Evolutionary conservation across 148 eudicot genomes (phyloP).

Genomic region (Spergularia marina): DNA sequence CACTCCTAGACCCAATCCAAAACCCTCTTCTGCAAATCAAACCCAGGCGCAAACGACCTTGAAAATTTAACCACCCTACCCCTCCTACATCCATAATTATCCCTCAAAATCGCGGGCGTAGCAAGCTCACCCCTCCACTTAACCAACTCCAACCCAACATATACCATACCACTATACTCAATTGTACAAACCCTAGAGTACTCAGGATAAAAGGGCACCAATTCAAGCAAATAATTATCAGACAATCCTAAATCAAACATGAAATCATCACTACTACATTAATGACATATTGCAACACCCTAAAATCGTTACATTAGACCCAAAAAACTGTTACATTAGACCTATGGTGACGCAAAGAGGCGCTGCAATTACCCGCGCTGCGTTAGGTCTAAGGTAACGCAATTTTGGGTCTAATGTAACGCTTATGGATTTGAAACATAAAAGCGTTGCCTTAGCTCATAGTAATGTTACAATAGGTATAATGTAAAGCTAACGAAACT

Average conservation of each 20-base stretch:
- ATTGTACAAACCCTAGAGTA: constrained; percentile 53
- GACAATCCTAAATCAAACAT: constrained; percentile 72
- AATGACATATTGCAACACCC: too few species aligned
- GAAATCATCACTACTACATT: constrained; percentile 24
- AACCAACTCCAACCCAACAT: constrained; percentile 59
- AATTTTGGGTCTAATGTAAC: too few species aligned
- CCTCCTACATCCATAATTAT: constrained; percentile 24
- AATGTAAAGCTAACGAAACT: too few species aligned
- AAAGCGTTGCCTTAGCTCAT: too few species aligned
- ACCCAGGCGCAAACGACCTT: constrained; percentile 56
- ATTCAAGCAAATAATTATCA: constrained; percentile 39
- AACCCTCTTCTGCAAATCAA: constrained; percentile 72
- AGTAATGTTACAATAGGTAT: too few species aligned
- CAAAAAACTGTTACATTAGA: too few species aligned
- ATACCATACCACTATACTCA: constrained; percentile 15
- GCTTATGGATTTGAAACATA: too few species aligned
- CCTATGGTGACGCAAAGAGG: too few species aligned
- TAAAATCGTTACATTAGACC: too few species aligned
- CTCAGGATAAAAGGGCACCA: constrained; percentile 60
- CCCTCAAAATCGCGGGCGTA: constrained; percentile 40
- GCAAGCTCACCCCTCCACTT: constrained; percentile 56
- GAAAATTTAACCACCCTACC: constrained; percentile 40
- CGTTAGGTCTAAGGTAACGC: too few species aligned
- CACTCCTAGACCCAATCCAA: constrained; percentile 62
- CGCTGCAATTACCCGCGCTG: too few species aligned